Evolutionary conservation across 2,329 filamentous ascomycete genomes (phyloP).

Genomic region (Trichoderma pleuroti): DNA sequence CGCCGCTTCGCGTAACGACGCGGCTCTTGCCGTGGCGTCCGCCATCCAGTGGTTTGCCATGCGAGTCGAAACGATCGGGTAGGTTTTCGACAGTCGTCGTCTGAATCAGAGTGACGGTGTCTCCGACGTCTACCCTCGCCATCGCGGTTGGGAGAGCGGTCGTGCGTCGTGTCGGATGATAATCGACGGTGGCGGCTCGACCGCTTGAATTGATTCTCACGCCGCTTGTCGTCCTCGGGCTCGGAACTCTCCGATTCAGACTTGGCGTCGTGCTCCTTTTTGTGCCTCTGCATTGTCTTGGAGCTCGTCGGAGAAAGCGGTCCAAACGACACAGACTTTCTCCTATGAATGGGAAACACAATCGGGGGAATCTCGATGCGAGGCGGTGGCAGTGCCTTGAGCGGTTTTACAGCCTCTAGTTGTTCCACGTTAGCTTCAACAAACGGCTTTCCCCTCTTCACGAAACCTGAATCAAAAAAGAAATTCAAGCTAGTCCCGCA

Average conservation of each 20-base stretch:
- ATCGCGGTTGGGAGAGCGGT: constrained; percentile 28
- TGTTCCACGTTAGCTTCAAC: neutral
- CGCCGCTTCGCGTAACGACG: constrained; percentile 39
- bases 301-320: constrained; percentile 50
- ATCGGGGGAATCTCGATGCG: constrained; percentile 2
- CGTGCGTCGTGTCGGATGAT: constrained; percentile 36
- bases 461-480: neutral
- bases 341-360: constrained; percentile 5
- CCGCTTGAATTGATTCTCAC: constrained; percentile 22
- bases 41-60: constrained; percentile 40
- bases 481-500: constrained; percentile 1
- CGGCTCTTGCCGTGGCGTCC: constrained; percentile 17
- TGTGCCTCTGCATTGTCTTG: constrained; percentile 43
- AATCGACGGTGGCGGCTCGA: constrained; percentile 26
- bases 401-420: constrained; percentile 31
- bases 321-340: constrained; percentile 46
- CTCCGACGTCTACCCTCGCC: neutral
- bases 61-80: constrained; percentile 46
- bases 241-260: constrained; percentile 21
- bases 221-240: constrained; percentile 22
- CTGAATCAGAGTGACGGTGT: constrained; percentile 25
- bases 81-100: constrained; percentile 40
- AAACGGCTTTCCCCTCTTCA: neutral
- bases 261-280: constrained; percentile 31
- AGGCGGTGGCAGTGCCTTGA: constrained; percentile 10